Base-by-base conservation (phyloP, 2,329 filamentous ascomycete species). In the Aspergillus pseudoglaucus region DNA sequence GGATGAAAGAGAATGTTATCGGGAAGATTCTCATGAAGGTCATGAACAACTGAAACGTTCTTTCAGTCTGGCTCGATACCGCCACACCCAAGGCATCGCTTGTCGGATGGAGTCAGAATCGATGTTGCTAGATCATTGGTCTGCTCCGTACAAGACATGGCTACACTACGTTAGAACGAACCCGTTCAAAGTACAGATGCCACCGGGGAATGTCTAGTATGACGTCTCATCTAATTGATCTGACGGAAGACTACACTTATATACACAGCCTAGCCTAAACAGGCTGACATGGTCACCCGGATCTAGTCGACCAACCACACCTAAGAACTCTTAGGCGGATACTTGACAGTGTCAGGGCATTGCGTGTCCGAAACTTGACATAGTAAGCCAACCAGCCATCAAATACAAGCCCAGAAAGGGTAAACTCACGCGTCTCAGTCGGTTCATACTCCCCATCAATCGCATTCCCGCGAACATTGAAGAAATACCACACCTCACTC, bases 21-120 rank as follows among this genome's bases (percentile, higher is more conserved):
- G 91, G 85, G 8, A 95, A 90, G 63, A 72, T 97, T 17, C 75
- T 97, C n/a, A 87, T 96, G 49, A 91, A 90, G 63, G 78, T 95
- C 35, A 85, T 95, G 75, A 91, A 90, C 63, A 95, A 25, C 23
- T 25, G 23, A 10, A 25, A 9, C 10, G 9, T 12, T 30, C 25
- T 30, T 30, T 7, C 25, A 12, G 25, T 30, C 25, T 12, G 25
- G 25, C 25, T 30, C 4, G 25, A 30, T 27, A 10, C 25, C 9
- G 9, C 25, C 10, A 12, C 9, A 30, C 25, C 25, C 10, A 30
- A 12, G 25, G 25, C 10, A 30, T 12, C 9, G 2, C 4, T 30
- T 30, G 25, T 30, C 9, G 4, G 25, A 12, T 12, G 25, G 3
- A 12, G 25, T 4, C 25, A 30, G 25, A 10, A 12, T 10, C 9